Percentiles rank a stretch among this genome's conserved stretches.
phyloP scores from a whole-genome alignment of 1,139 yeast genomes.

The Magnusiomyces ingens region DNA sequence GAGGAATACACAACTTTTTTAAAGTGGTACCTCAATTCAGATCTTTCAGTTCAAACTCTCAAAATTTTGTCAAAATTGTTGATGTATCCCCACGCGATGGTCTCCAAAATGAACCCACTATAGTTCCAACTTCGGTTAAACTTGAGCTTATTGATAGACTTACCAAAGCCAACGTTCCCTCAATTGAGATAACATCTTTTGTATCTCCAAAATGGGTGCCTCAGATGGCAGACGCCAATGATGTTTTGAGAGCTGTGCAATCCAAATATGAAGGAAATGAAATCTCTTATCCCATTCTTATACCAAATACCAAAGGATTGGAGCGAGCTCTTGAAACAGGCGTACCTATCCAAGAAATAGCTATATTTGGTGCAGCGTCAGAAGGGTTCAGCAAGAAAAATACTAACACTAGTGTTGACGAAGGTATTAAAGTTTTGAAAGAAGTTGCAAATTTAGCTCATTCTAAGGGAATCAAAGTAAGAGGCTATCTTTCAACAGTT shows the following conservation, averaged over 20 bases:
- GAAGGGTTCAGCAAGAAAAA: constrained; percentile 33
- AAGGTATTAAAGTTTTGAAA: constrained; percentile 27
- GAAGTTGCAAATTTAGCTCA: constrained; percentile 27
- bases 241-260: constrained; percentile 6
- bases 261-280: constrained; percentile 18
- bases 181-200: constrained; percentile 32
- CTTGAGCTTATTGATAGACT: constrained; percentile 30
- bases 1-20: no score
- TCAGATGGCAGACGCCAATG: constrained; percentile 21
- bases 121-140: constrained; percentile 30
- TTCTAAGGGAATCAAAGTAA: constrained; percentile 23
- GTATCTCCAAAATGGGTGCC: constrained; percentile 38
- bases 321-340: constrained; percentile 26
- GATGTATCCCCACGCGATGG: constrained; percentile 36
- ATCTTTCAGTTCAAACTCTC: background rate
- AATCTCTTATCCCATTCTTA: constrained; percentile 29
- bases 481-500: constrained; percentile 34
- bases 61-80: constrained; percentile 24
- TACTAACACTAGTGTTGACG: constrained; percentile 30
- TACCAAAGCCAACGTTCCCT: constrained; percentile 27
- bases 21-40: no score
- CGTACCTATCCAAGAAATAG: constrained; percentile 26
- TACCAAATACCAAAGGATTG: constrained; percentile 32
- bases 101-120: constrained; percentile 31
- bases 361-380: constrained; percentile 34